Evolutionary conservation across 2,329 filamentous ascomycete genomes (phyloP).

Genomic region (Trichoderma brevicompactum): DNA sequence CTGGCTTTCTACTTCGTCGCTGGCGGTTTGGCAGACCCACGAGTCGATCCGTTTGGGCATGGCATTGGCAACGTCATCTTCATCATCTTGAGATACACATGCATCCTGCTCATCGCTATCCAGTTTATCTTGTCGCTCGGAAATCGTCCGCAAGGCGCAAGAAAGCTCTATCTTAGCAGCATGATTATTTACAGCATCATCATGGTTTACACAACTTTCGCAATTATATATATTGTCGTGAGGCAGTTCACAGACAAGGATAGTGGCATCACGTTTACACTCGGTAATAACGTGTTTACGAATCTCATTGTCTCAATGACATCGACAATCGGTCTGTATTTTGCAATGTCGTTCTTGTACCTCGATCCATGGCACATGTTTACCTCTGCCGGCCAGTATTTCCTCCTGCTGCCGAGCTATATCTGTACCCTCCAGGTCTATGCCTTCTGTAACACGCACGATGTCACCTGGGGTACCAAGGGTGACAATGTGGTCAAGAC

Average conservation of each 20-base stretch:
- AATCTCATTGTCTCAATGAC: constrained; percentile 90
- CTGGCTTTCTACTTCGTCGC: constrained; percentile 98
- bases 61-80: constrained; percentile 85
- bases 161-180: constrained; percentile 82
- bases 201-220: constrained; percentile 95
- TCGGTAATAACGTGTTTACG: constrained; percentile 91
- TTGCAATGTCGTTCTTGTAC: constrained; percentile 95
- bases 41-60: constrained; percentile 89
- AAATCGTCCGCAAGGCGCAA: constrained; percentile 92
- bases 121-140: constrained; percentile 97
- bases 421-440: constrained; percentile 98
- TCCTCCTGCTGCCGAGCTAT: constrained; percentile 86
- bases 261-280: constrained; percentile 49
- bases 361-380: constrained; percentile 99
- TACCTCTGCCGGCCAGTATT: constrained; percentile 89
- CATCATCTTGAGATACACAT: constrained; percentile 80
- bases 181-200: constrained; percentile 93
- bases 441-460: constrained; percentile 98
- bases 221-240: constrained; percentile 84
- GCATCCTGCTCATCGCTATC: constrained; percentile 84
- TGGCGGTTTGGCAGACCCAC: constrained; percentile 79
- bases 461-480: constrained; percentile 98
- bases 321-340: constrained; percentile 91
- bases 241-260: constrained; percentile 68
- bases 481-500: constrained; percentile 95